Evolutionary conservation across 345 rosid genomes (phyloP), one percentile per base, ranked within the genome.

Genomic region (Rhizophora apiculata): DNA sequence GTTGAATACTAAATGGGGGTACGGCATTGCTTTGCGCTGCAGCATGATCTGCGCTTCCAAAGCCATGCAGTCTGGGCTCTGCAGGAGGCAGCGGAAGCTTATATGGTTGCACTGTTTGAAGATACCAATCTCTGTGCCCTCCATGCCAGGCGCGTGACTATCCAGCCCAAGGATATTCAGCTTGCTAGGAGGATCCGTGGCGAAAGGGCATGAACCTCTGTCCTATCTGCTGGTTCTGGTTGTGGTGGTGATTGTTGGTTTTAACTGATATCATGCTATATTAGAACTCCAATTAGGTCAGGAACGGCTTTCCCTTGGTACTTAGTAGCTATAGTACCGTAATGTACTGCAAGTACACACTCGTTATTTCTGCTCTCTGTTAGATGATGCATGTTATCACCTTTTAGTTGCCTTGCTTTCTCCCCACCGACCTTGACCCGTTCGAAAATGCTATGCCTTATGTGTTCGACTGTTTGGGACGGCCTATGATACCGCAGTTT

Each of bases 51-150:
- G 19, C 51, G 67, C 26, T 63, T 63, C 53, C 67, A 63, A 51
- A 63, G 67, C 54, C 67, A 43, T 26, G 55, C 55, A 31, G 29
- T 63, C 30, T 51, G 43, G 51, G 67, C 55, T 37, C 55, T 63
- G 18, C 67, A 63, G 53, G 54, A 63, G 55, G 67, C 55, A 2
- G 34, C 55, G 3, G 55, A 63, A 27, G 67, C 67, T 43, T 63
- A 63, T 22, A 51, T 63, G 3, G 67, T 63, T 63, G 22, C 31
- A 5, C 53, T 63, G 30, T 62, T 62, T 34, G 49, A 62, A 49
- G 64, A 62, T 20, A 62, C 64, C 46, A 62, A 62, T 34, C 48
- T 63, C 11, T 63, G 55, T 43, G 55, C 55, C 22, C 43, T 63
- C 26, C 55, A 63, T 16, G 67, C 55, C n/a, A 63, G 43, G 60